A percentile compares a stretch with the other conserved stretches of the same genome.
phyloP scores from a whole-genome alignment of 805 yeast species.

The Nakazawaea ambrosiae region DNA sequence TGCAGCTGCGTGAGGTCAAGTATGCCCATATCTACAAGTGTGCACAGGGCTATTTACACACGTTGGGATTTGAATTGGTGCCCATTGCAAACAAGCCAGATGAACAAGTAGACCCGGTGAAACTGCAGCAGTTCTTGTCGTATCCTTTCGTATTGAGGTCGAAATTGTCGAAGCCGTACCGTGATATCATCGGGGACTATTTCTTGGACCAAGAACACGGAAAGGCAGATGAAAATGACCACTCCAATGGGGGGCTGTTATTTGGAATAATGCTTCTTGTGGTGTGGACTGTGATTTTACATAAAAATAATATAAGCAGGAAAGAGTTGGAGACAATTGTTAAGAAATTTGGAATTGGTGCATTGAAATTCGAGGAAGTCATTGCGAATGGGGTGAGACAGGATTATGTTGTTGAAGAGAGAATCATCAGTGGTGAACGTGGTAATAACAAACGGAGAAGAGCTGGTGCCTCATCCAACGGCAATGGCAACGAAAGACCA shows the following conservation, averaged over 20 bases:
- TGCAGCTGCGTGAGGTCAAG: constrained; percentile 13
- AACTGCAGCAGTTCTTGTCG: constrained; percentile 10
- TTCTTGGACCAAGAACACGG: constrained; percentile 14
- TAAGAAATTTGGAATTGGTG: constrained; percentile 17
- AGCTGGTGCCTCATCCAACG: too few relatives aligned
- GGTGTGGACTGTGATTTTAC: constrained; percentile 18
- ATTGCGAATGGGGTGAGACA: constrained; percentile 5
- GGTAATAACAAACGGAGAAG: constrained; percentile 16
- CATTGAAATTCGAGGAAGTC: constrained; percentile 1
- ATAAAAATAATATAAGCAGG: constrained; percentile 21
- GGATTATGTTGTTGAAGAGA: constrained; percentile 3
- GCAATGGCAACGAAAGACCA: constrained; percentile 1
- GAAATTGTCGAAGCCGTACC: constrained; percentile 15
- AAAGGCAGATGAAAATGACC: neutral
- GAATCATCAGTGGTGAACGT: too few relatives aligned
- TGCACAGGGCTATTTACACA: constrained; percentile 13
- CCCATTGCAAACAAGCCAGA: constrained; percentile 14
- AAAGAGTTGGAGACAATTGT: constrained; percentile 23
- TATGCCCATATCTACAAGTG: constrained; percentile 17
- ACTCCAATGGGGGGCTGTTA: constrained; percentile 8
- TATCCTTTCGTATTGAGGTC: constrained; percentile 20
- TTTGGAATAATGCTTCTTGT: constrained; percentile 22
- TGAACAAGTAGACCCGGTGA: constrained; percentile 1
- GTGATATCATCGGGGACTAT: constrained; percentile 17
- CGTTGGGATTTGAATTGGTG: constrained; percentile 20